Percentiles rank a stretch among this genome's conserved stretches.
Evolutionary conservation across 768 basidiomycete species (phyloP).

Genomic region (Boletus fagicola): DNA sequence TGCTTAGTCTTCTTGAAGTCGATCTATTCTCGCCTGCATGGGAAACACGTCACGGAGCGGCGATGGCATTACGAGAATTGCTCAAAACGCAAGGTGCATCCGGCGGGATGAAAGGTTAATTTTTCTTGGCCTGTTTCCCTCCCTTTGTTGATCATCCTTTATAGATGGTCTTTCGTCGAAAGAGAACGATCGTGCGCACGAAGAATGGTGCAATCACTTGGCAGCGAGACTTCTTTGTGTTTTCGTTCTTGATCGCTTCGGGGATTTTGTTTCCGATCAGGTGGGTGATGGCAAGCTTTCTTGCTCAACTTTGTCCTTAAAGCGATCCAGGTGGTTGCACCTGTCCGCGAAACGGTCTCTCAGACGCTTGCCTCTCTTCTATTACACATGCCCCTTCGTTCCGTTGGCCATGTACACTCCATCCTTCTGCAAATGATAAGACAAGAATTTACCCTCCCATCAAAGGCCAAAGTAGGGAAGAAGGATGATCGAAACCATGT

Average conservation of each 20-base stretch:
- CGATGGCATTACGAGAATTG: conserved; percentile 86
- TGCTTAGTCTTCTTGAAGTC: conserved; percentile 75
- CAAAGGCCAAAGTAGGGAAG: conserved; percentile 33
- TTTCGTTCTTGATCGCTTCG: conserved; percentile 95
- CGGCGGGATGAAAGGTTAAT: conserved; percentile 76
- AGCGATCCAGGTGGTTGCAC: conserved; percentile 73
- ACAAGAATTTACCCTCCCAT: conserved; percentile 66
- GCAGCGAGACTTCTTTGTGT: conserved; percentile 84
- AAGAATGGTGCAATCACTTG: conserved; percentile 87
- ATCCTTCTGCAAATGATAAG: conserved; percentile 91
- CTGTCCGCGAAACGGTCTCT: conserved; percentile 93
- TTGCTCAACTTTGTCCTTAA: conserved; percentile 1
- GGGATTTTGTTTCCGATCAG: conserved; percentile 96
- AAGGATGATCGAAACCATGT: conserved; percentile 55
- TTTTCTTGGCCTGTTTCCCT: neutral
- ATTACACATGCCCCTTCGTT: conserved; percentile 81
- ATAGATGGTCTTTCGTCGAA: conserved; percentile 49
- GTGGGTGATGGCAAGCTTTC: conserved; percentile 27
- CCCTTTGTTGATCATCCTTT: conserved; percentile 2
- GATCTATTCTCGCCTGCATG: conserved; percentile 83
- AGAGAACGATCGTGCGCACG: conserved; percentile 68
- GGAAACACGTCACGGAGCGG: conserved; percentile 94
- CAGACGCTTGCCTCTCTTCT: conserved; percentile 91
- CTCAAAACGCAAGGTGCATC: conserved; percentile 78
- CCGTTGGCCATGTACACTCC: conserved; percentile 75